Percentiles rank a stretch among this genome's conserved stretches.
Evolutionary conservation across 2,329 filamentous ascomycete genomes (phyloP).

Genomic region (Talaromyces rugulosus): DNA sequence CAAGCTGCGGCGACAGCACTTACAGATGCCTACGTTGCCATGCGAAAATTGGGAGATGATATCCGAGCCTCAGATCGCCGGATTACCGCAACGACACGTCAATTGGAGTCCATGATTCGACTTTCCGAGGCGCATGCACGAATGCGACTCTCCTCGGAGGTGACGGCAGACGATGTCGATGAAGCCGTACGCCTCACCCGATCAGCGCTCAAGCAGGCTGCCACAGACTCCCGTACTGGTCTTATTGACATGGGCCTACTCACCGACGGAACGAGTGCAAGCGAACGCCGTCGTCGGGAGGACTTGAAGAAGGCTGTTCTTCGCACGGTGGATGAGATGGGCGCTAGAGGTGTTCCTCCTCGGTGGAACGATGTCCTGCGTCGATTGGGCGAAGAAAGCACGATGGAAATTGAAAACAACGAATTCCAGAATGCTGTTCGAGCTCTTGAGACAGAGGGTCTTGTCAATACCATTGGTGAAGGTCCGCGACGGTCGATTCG

Average conservation of each 20-base stretch:
- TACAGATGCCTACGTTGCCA: conserved; percentile 82
- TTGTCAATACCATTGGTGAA: conserved; percentile 75
- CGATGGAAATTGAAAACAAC: conserved; percentile 64
- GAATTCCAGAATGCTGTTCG: conserved; percentile 83
- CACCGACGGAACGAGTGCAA: conserved; percentile 86
- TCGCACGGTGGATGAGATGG: conserved; percentile 74
- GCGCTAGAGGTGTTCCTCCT: conserved; percentile 60
- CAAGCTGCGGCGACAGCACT: conserved; percentile 77
- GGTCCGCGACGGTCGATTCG: conserved; percentile 78
- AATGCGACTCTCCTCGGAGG: conserved; percentile 77
- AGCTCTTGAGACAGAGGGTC: conserved; percentile 77
- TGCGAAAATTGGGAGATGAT: conserved; percentile 88
- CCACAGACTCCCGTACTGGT: conserved; percentile 86
- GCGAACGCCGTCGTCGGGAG: conserved; percentile 75
- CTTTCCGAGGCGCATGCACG: conserved; percentile 94
- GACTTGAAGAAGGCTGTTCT: conserved; percentile 81
- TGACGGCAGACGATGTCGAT: conserved; percentile 76
- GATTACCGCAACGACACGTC: conserved; percentile 94
- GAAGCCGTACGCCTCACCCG: conserved; percentile 93
- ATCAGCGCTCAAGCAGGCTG: conserved; percentile 89
- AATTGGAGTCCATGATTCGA: conserved; percentile 97
- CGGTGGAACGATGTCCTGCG: conserved; percentile 75
- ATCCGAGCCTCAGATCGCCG: conserved; percentile 86
- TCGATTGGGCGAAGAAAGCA: conserved; percentile 65
- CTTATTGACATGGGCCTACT: conserved; percentile 95